A percentile compares a stretch with the other conserved stretches of the same genome.
phyloP scores from a whole-genome alignment of 164 flowering plant genomes.

The Stephania japonica region DNA sequence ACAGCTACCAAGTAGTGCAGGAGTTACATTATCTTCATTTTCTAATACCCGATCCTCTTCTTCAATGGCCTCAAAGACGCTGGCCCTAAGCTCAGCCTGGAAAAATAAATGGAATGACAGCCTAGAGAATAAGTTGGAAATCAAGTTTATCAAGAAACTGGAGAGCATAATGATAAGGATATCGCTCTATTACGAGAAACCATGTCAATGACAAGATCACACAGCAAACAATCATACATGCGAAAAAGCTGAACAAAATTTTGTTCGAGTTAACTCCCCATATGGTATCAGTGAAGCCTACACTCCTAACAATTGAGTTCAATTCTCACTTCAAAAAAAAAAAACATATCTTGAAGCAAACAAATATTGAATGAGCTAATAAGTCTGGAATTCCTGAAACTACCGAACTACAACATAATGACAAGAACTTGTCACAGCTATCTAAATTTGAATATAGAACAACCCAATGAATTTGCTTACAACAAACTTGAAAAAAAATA shows the following conservation, averaged over 20 bases:
- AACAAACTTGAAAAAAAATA: no score
- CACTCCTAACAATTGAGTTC: no score
- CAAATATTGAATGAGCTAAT: no score
- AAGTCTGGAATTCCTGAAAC: no score
- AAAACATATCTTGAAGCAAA: no score
- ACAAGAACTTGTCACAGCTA: no score
- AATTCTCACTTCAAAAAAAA: no score
- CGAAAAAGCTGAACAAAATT: neutral
- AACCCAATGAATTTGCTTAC: no score
- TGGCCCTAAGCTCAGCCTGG: slow-evolving; percentile 96
- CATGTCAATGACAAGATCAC: neutral
- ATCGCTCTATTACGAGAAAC: neutral
- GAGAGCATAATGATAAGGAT: neutral
- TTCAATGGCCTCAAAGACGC: slow-evolving; percentile 98
- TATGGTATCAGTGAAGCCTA: neutral
- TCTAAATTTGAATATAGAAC: no score
- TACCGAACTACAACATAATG: no score
- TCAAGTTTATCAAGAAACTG: neutral
- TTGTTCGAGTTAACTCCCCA: neutral
- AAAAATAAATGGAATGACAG: slow-evolving; percentile 3
- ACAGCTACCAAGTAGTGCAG: slow-evolving; percentile 95
- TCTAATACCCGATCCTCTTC: slow-evolving; percentile 83
- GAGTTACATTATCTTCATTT: slow-evolving; percentile 76
- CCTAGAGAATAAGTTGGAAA: neutral
- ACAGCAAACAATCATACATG: neutral